Percentiles rank a stretch among this genome's conserved stretches.
phyloP scores from a whole-genome alignment of 306 rosid species.

The Prunus salicina region DNA sequence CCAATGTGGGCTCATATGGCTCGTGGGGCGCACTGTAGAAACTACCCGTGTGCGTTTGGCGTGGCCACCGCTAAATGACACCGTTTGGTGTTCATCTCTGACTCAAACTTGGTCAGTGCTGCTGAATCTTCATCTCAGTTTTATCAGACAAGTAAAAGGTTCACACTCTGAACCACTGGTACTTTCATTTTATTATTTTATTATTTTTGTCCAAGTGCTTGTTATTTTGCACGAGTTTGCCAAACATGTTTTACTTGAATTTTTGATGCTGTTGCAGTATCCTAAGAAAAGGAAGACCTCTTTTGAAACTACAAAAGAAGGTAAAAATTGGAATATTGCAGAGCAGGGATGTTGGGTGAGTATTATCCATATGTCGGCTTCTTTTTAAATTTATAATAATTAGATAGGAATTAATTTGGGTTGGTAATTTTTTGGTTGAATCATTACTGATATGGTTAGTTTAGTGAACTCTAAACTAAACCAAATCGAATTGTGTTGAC shows the following conservation, averaged over 20 bases:
- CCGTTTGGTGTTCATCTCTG: slow-evolving; percentile 10
- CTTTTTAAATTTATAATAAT: too few species aligned
- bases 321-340: not conserved
- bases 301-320: not conserved
- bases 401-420: too few species aligned
- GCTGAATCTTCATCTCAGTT: not conserved
- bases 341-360: too few species aligned
- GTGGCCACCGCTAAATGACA: not conserved
- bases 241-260: not conserved
- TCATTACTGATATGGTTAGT: too few species aligned
- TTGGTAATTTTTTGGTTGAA: too few species aligned
- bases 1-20: slow-evolving; percentile 20
- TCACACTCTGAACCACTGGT: not conserved
- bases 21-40: slow-evolving; percentile 37
- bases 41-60: slow-evolving; percentile 30
- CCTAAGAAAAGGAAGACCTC: not conserved
- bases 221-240: not conserved
- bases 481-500: too few species aligned
- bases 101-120: not conserved
- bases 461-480: too few species aligned
- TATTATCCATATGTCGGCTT: not conserved
- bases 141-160: not conserved
- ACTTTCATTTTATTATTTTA: not conserved
- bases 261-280: not conserved
- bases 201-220: not conserved